Evolutionary conservation across 768 basidiomycete genomes (phyloP), one percentile per base, ranked within the genome.

Genomic region (Kwoniella bestiolae): DNA sequence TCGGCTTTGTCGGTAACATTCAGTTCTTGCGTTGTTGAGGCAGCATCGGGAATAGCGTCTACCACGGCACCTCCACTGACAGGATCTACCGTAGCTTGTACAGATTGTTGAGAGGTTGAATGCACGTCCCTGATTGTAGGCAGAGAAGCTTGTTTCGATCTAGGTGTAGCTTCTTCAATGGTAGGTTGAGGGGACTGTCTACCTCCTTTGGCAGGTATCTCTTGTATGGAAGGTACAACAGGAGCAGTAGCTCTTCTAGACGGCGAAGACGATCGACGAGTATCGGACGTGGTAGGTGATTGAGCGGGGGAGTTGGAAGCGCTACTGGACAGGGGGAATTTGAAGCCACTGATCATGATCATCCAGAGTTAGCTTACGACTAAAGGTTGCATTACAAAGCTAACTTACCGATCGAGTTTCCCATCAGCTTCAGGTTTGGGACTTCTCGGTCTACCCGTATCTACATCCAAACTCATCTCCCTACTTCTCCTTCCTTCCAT

Each of bases 381-480:
- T 3, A 16, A 18, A 26, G 9, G 14, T 3, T 28, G 21, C 23
- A 21, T 3, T 3, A 34, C 18, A 3, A 63, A 52, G 29, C 7
- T 28, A 32, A 55, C 70, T 56, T 31, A 73, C 74, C 75, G 65
- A 69, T 80, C 79, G 26, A 80, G 50, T 45, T 78, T 80, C 5
- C 79, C 79, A 51, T 74, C 74, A 28, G 75, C 75, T 60, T 80
- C 79, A 7, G 79, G 76, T 67, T 76, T 76, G 3, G 79, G 79
- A 68, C 76, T 79, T 46, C 68, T 78, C 25, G 78, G 76, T 58
- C 72, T 45, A n/a, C 46, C 25, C 12, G 49, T 18, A 26, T 76
- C 72, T 2, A 53, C 61, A 31, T 64, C 58, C 0, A 64, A 56
- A 61, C 66, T 75, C 52, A 60, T 66, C 46, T 73, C 69, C 49